Evolutionary conservation across 2,329 filamentous ascomycete genomes (phyloP).

Genomic region (Stagonosporopsis vannaccii): DNA sequence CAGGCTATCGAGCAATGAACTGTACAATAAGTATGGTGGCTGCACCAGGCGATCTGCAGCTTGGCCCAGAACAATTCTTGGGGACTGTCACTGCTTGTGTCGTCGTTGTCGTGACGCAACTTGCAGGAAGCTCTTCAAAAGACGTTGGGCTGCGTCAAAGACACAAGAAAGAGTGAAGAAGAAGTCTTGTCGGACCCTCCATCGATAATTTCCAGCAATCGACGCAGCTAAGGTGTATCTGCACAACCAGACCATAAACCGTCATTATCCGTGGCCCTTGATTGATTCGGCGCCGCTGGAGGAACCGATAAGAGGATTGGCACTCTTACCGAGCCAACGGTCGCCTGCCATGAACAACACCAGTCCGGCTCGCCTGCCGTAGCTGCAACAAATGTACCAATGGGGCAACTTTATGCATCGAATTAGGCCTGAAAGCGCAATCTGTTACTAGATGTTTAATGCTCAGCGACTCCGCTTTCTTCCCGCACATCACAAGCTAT

Average conservation of each 20-base stretch:
- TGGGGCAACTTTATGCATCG: slow-evolving; percentile 16
- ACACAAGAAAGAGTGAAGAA: slow-evolving; percentile 9
- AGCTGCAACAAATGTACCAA: slow-evolving; percentile 16
- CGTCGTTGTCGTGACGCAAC: slow-evolving; percentile 3
- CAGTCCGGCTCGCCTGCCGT: slow-evolving; percentile 13
- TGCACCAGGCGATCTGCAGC: slow-evolving; percentile 5
- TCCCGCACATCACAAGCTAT: slow-evolving; percentile 9
- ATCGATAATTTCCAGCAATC: slow-evolving; percentile 13
- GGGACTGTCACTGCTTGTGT: slow-evolving; percentile 6
- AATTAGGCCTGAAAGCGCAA: slow-evolving; percentile 13
- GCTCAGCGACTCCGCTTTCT: slow-evolving; percentile 18
- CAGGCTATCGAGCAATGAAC: neutral
- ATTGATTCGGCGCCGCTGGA: slow-evolving; percentile 15
- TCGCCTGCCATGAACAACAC: neutral
- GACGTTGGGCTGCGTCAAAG: slow-evolving; percentile 3
- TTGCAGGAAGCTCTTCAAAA: neutral
- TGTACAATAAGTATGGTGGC: slow-evolving; percentile 2
- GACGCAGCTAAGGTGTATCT: slow-evolving; percentile 17
- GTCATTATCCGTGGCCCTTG: slow-evolving; percentile 16
- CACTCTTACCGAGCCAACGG: slow-evolving; percentile 19
- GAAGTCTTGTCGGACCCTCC: slow-evolving; percentile 1
- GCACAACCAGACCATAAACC: slow-evolving; percentile 16
- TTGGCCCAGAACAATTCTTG: neutral
- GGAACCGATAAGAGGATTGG: slow-evolving; percentile 15
- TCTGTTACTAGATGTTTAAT: slow-evolving; percentile 19